Percentiles rank a stretch among this genome's conserved stretches.
phyloP scores from a whole-genome alignment of 345 rosid species.

The Citrus reticulata region DNA sequence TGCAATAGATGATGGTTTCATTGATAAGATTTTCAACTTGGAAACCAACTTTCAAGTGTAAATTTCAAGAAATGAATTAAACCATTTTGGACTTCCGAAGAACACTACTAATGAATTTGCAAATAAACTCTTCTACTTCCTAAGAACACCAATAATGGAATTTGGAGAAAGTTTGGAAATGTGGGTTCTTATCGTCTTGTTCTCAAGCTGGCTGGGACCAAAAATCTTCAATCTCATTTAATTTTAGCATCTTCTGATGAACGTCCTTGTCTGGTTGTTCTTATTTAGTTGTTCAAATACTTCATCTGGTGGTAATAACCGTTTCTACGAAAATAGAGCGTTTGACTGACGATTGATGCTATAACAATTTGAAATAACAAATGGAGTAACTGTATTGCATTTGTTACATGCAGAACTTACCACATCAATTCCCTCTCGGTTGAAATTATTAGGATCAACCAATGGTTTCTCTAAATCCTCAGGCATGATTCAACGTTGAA shows the following conservation, averaged over 20 bases:
- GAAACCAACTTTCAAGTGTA: no score
- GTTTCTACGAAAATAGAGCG: constrained; percentile 37
- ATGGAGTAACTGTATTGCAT: neutral
- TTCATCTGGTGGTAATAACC: constrained; percentile 64
- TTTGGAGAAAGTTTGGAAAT: neutral
- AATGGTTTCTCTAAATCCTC: constrained; percentile 66
- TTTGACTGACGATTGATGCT: neutral
- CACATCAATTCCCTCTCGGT: constrained; percentile 66
- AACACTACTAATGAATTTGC: no score
- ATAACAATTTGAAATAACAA: neutral
- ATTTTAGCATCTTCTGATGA: constrained; percentile 75
- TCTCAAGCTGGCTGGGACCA: constrained; percentile 72
- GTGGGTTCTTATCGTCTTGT: constrained; percentile 54
- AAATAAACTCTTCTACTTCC: no score
- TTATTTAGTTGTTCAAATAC: constrained; percentile 61
- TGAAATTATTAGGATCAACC: constrained; percentile 59
- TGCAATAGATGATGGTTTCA: no score
- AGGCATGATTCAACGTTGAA: constrained; percentile 49
- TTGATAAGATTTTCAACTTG: no score
- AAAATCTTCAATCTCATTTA: constrained; percentile 49
- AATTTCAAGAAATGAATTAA: no score
- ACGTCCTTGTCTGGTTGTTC: constrained; percentile 62
- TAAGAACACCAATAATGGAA: neutral
- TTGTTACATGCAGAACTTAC: constrained; percentile 27
- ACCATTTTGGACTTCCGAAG: no score